Base-by-base conservation (phyloP, 1,139 yeast species). In the Kodamaea suecica region DNA sequence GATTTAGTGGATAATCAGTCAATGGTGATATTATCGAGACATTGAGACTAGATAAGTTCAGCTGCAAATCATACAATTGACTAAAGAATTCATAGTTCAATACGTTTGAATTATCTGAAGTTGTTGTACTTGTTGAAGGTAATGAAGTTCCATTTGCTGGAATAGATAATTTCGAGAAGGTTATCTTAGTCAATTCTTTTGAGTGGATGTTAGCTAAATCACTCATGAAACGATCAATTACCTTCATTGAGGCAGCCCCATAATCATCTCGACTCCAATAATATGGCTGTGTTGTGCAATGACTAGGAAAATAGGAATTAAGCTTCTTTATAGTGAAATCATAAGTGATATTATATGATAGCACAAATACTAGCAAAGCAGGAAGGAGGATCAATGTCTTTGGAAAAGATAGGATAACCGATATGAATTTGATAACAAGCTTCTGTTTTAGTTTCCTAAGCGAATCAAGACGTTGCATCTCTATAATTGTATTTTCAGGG, bases 271-370 rank as follows among this genome's bases (percentile, higher is more conserved):
- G 8, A 4, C 10, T 8, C 9, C n/a, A n/a, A n/a, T n/a, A n/a
- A n/a, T n/a, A n/a, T n/a, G 41, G 38, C 28, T 35, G 19, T 10
- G 34, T 10, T 8, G 34, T 30, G 25, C 30, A 38, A 8, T 38
- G 37, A 11, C 24, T 33, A 12, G 48, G 35, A 14, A 49, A 35
- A 11, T 42, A 37, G 17, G 47, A 40, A 33, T 53, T 54, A 37
- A 52, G 29, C 20, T 40, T 38, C 29, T 48, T 51, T 30, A 55
- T 40, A 16, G 55, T 41, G 31, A 48, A 45, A 39, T 54, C 60
- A 31, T 55, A 56, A 14, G 47, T 31, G 29, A 57, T 51, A 25
- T 49, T 45, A 44, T 58, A 58, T 2, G 60, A 50, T 14, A 51
- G 27, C 5, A 53, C 33, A 33, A 57, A 56, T 17, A 49, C 42